These are phyloP conservation scores for Vigna radiata DNA, from an alignment of 306 rosid genomes.

Conservation along the genomic window DNA sequence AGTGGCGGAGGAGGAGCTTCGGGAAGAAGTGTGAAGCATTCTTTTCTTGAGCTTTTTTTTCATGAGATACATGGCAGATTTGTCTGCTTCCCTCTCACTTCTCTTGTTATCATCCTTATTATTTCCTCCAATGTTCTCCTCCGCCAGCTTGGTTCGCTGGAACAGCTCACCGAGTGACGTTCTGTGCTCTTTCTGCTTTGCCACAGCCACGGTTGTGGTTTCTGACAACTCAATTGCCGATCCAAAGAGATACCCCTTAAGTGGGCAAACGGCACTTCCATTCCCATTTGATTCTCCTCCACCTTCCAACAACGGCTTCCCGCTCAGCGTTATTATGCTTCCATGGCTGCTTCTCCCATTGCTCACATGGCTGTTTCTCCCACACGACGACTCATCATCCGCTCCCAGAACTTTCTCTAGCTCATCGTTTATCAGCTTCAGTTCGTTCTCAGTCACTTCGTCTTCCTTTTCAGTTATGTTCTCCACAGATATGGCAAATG, in stretches of 20 bases:
- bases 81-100: constrained; percentile 63
- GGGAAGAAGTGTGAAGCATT: constrained; percentile 65
- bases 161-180: constrained; percentile 88
- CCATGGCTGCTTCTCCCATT: constrained; percentile 79
- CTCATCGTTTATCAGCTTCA: constrained; percentile 77
- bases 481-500: constrained; percentile 68
- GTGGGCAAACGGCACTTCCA: constrained; percentile 68
- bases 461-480: constrained; percentile 82
- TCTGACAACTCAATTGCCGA: constrained; percentile 74
- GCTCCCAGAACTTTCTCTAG: constrained; percentile 79
- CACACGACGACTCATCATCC: constrained; percentile 72
- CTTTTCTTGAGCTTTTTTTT: constrained; percentile 76
- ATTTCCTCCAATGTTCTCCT: constrained; percentile 62
- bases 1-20: constrained; percentile 26
- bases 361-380: constrained; percentile 78
- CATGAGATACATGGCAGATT: constrained; percentile 71
- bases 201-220: constrained; percentile 55
- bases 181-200: constrained; percentile 73
- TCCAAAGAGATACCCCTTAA: constrained; percentile 85
- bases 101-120: constrained; percentile 59
- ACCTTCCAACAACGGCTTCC: constrained; percentile 62
- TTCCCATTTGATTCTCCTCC: constrained; percentile 51
- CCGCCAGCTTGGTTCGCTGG: constrained; percentile 71
- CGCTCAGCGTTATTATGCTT: constrained; percentile 72
- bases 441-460: constrained; percentile 76